Evolutionary conservation across 345 rosid genomes (phyloP).

Genomic region (Cochlearia excelsa): DNA sequence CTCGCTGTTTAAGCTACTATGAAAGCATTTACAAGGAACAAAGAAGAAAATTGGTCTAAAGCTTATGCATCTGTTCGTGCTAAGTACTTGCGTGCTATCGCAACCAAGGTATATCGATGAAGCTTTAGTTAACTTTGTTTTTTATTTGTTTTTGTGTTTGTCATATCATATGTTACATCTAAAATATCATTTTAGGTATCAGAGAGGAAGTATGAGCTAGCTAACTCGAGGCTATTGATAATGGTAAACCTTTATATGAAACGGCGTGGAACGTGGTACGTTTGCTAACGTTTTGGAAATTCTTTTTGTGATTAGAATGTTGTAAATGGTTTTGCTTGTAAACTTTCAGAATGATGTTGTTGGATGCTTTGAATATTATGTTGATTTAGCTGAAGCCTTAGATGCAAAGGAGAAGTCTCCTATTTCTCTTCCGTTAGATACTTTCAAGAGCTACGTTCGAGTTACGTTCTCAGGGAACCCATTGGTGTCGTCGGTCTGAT

Average conservation of each 20-base stretch:
- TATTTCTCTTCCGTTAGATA: conserved; percentile 75
- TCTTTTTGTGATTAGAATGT: conserved; percentile 12
- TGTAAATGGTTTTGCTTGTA: conserved; percentile 27
- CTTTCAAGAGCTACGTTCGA: conserved; percentile 75
- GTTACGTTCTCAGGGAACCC: conserved; percentile 79
- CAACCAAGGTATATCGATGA: conserved; percentile 69
- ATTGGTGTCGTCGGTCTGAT: conserved; percentile 93
- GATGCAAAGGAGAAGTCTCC: conserved; percentile 90
- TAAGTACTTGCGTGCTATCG: conserved; percentile 87
- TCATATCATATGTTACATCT: conserved; percentile 22
- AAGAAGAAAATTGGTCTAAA: conserved; percentile 72
- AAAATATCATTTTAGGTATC: conserved; percentile 64
- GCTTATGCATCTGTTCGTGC: conserved; percentile 86
- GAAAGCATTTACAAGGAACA: conserved; percentile 67
- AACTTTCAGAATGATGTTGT: conserved; percentile 88
- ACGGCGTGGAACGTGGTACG: conserved; percentile 88
- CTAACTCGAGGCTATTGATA: conserved; percentile 86
- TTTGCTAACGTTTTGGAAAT: conserved; percentile 4
- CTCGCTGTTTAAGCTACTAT: conserved; percentile 88
- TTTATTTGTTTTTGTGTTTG: too few species aligned
- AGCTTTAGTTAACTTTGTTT: neutral
- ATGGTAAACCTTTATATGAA: conserved; percentile 93
- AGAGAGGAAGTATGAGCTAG: conserved; percentile 70
- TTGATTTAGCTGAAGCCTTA: conserved; percentile 90
- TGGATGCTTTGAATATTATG: conserved; percentile 91